Evolutionary conservation across 495 filamentous ascomycete genomes (phyloP), one percentile per base, ranked within the genome.

Genomic region (Bryoglossum gracile): DNA sequence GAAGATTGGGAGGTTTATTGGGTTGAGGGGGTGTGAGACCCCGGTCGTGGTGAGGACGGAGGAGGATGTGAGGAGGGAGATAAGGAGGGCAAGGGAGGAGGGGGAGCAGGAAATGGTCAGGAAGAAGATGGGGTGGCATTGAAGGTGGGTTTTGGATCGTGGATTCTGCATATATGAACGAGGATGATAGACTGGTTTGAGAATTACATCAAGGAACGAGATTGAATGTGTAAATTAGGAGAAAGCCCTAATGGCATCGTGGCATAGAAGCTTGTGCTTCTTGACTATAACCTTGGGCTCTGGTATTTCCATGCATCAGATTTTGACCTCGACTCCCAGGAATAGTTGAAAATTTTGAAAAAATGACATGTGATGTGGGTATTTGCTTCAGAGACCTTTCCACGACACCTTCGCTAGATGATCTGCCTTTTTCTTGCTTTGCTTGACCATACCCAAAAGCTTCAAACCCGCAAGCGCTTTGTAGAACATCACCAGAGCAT

Each of bases 361-460:
- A n/a, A n/a, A n/a, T n/a, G n/a, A n/a, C n/a, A n/a, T n/a, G n/a
- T n/a, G n/a, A n/a, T n/a, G n/a, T n/a, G n/a, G n/a, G n/a, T n/a
- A n/a, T n/a, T n/a, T n/a, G n/a, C n/a, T 23, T 55, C 37, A 62
- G 14, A 62, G 34, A 13, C 59, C 59, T 25, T 57, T 57, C 59
- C 59, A 62, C 19, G 28, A 25, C 8, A 87, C 66, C 67, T 95
- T 97, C 14, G 87, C 82, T 54, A 95, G 66, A 67, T 95, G 90
- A 62, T 96, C 92, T 10, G 78, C 75, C 74, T 92, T 94, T 74
- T 89, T 96, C 65, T 82, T 86, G 57, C 83, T 97, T 52, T 74
- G 74, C 67, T 92, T 96, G 25, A 96, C 72, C 70, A 95, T 81
- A 16, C 91, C 91, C 67, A 97, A 71, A 35, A 77, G 73, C 66